Evolutionary conservation across 2,329 filamentous ascomycete genomes (phyloP).

Genomic region (Fonsecaea erecta): DNA sequence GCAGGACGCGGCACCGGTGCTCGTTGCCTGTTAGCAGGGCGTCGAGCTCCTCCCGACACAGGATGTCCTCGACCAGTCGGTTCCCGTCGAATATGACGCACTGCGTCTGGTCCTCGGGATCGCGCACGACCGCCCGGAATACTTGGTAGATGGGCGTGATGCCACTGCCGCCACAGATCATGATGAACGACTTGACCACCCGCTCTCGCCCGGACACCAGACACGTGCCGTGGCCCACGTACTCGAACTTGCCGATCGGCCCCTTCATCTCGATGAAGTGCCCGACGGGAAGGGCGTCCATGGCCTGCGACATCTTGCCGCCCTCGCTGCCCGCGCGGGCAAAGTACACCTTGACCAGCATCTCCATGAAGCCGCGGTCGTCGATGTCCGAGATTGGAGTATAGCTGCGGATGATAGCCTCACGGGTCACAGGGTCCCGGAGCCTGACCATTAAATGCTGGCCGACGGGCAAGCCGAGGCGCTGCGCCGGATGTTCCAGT

Average conservation of each 20-base stretch:
- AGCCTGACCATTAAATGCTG: conserved; percentile 87
- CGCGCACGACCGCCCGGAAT: conserved; percentile 71
- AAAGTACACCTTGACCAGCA: conserved; percentile 84
- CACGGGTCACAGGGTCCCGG: conserved; percentile 69
- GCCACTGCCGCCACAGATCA: conserved; percentile 88
- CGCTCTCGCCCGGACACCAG: conserved; percentile 62
- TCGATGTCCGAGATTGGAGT: conserved; percentile 75
- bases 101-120: conserved; percentile 65
- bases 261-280: conserved; percentile 83
- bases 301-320: conserved; percentile 79
- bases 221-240: conserved; percentile 70
- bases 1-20: conserved; percentile 66
- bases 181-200: conserved; percentile 70
- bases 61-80: conserved; percentile 75
- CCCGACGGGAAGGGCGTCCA: conserved; percentile 74
- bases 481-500: conserved; percentile 72
- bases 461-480: conserved; percentile 76
- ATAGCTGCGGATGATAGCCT: conserved; percentile 82
- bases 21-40: conserved; percentile 58
- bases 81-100: conserved; percentile 83
- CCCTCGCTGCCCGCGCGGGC: conserved; percentile 62
- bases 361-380: conserved; percentile 67
- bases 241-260: conserved; percentile 83
- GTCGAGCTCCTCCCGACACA: conserved; percentile 76
- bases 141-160: conserved; percentile 93